Evolutionary conservation across 2,329 filamentous ascomycete genomes (phyloP), one percentile per base, ranked within the genome.

Genomic region (Aspergillus hortae): DNA sequence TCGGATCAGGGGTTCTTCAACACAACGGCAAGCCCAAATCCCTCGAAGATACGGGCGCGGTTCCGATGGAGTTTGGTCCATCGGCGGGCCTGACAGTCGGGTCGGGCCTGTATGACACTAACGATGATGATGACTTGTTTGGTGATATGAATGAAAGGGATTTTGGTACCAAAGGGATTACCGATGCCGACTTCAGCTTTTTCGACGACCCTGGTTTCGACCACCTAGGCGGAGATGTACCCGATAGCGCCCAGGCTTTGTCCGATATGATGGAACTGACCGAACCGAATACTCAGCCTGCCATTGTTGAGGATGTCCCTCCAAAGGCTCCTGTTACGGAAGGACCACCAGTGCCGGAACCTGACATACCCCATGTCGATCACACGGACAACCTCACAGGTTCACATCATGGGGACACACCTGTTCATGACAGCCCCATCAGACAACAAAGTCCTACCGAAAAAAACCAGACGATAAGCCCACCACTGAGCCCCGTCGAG

Each of bases 101-200:
- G 42, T 69, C 68, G 9, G 72, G 70, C 6, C 63, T 70, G 48
- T 76, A 77, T 51, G 71, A 71, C 57, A 69, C 67, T 4, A 71
- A 67, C 23, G 70, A 66, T 25, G 72, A 76, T 43, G 81, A 84
- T 55, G 82, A 84, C 62, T 68, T 85, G 1, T 85, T 85, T 53
- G 80, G 78, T 12, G 80, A 82, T 49, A 77, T 80, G 65, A 77
- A 81, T 45, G 78, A 77, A 45, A 77, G 75, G 46, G 74, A 75
- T 44, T 82, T 81, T 62, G 78, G 72, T 19, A 69, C 73, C n/a
- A 78, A 78, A 59, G 77, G 75, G n/a, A 76, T 84, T 19, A 82
- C 78, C 2, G 83, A 85, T 60, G 82, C 78, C 4, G 83, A 86
- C 60, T 86, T 85, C 64, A 83, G 78, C 62, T 86, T 85, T 63